phyloP scores from a whole-genome alignment of 2,329 filamentous ascomycete species.

The Purpureocillium takamizusanense region DNA sequence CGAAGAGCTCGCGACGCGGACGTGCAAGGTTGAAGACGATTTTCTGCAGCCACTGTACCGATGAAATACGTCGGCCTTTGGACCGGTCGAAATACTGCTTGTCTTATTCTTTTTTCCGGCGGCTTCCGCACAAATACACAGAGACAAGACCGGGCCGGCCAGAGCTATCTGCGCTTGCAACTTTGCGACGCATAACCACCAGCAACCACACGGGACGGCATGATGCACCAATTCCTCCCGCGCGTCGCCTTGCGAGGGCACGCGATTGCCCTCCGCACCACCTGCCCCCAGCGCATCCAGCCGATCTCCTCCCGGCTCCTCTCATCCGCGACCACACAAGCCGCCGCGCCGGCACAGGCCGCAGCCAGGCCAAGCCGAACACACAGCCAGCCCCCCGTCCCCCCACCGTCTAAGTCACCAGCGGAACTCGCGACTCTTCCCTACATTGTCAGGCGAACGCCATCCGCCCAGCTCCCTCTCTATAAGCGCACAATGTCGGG shows the following conservation, averaged over 20 bases:
- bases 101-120: too few species aligned
- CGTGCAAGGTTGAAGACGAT: too few species aligned
- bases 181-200: too few species aligned
- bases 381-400: conserved; percentile 16
- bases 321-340: conserved; percentile 6
- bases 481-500: conserved; percentile 68
- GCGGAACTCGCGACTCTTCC: conserved; percentile 26
- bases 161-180: too few species aligned
- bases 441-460: conserved; percentile 67
- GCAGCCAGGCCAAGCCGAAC: conserved; percentile 13
- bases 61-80: too few species aligned
- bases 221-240: conserved; percentile 17
- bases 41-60: too few species aligned
- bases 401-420: conserved; percentile 19
- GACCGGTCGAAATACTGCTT: too few species aligned
- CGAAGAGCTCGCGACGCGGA: too few species aligned
- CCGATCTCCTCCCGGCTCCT: conserved; percentile 7
- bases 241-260: conserved; percentile 14
- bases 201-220: too few species aligned
- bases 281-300: conserved; percentile 5
- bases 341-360: conserved; percentile 12
- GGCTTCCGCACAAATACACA: too few species aligned
- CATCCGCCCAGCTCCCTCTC: conserved; percentile 62
- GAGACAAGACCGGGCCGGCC: too few species aligned
- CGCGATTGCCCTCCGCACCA: conserved; percentile 7